phyloP scores from a whole-genome alignment of 768 basidiomycete species.

The Auriscalpium vulgare region DNA sequence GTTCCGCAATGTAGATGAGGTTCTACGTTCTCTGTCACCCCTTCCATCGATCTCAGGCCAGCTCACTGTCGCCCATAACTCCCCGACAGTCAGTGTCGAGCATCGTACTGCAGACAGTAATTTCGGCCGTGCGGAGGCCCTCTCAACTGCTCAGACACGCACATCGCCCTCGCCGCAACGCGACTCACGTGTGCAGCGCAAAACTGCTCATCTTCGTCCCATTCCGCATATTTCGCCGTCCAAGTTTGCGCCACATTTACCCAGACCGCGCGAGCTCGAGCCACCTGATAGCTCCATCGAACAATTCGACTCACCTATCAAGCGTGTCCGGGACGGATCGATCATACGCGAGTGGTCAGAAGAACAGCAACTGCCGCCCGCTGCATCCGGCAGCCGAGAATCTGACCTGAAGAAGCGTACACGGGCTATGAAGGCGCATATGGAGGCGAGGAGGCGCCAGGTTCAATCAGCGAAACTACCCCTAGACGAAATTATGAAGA shows the following conservation, averaged over 20 bases:
- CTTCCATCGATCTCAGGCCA: not conserved
- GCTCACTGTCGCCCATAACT: not conserved
- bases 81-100: not conserved
- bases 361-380: not conserved
- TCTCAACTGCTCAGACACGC: not conserved
- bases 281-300: not conserved
- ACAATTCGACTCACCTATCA: not conserved
- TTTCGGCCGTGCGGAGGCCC: too few species aligned
- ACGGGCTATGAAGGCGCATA: not conserved
- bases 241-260: not conserved
- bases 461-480: not conserved
- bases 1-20: not conserved
- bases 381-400: not conserved
- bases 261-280: not conserved
- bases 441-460: not conserved
- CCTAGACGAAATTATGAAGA: not conserved
- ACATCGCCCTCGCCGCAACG: not conserved
- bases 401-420: not conserved
- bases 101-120: too few species aligned
- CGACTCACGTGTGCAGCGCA: not conserved
- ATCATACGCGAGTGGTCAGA: not conserved
- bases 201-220: not conserved
- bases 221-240: slow-evolving; percentile 3
- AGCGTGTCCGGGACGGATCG: not conserved
- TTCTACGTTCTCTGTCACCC: not conserved